Evolutionary conservation across 1,139 yeast genomes (phyloP).

Genomic region (Debaryomyces robertsiae): DNA sequence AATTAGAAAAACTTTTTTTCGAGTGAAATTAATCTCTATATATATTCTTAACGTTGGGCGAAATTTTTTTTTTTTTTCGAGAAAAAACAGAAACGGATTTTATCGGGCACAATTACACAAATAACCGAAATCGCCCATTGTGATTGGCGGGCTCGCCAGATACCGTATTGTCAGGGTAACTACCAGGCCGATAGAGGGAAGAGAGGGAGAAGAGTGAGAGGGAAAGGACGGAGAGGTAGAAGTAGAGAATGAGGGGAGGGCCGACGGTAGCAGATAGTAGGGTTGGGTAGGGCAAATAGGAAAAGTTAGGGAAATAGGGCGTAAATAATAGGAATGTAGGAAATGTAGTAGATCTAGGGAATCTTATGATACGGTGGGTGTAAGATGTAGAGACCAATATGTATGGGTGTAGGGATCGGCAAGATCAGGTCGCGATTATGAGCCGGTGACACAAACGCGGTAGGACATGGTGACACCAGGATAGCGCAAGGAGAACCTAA

Average conservation of each 20-base stretch:
- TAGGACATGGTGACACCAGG: not conserved
- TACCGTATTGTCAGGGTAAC: conserved; percentile 10
- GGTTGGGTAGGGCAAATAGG: too few relatives aligned
- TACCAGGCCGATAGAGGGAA: not conserved
- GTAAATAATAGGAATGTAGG: too few relatives aligned
- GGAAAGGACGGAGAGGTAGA: not conserved
- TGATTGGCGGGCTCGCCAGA: conserved; percentile 7
- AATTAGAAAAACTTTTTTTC: conserved; percentile 13
- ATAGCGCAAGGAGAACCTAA: too few relatives aligned
- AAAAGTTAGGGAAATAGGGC: too few relatives aligned
- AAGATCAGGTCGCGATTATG: too few relatives aligned
- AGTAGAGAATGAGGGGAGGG: not conserved
- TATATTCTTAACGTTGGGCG: conserved; percentile 8
- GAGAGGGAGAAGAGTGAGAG: not conserved
- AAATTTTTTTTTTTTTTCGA: conserved; percentile 7
- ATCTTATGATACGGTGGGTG: too few relatives aligned
- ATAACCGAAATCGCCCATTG: conserved; percentile 1
- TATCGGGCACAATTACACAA: conserved; percentile 10
- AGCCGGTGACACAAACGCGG: conserved; percentile 7
- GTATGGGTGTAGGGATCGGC: too few relatives aligned
- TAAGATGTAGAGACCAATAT: too few relatives aligned
- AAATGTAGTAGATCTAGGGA: too few relatives aligned
- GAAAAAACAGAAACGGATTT: conserved; percentile 9
- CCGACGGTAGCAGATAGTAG: not conserved
- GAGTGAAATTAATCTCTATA: conserved; percentile 12